These are phyloP conservation scores for Pythium chondricola DNA, from an alignment of 352 stramenopile species.

Conservation along the genomic window DNA sequence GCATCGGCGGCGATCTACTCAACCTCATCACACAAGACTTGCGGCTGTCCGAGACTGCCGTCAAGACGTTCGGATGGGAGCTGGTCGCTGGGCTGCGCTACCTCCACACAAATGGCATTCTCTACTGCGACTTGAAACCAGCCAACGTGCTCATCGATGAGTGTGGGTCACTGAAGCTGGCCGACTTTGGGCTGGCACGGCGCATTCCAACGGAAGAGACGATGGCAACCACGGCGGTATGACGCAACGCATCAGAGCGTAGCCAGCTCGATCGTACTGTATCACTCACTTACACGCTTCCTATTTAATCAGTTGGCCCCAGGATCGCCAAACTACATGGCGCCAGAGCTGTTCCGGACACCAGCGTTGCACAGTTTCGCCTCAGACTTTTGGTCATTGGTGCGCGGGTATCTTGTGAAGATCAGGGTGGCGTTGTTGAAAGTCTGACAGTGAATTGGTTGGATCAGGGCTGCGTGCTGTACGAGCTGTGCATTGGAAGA, in stretches of 20 bases:
- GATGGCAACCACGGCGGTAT: conserved; percentile 25
- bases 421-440: background rate
- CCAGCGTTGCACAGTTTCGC: conserved; percentile 83
- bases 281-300: no score
- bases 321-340: conserved; percentile 90
- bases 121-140: conserved; percentile 91
- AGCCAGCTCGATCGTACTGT: no score
- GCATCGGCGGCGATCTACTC: conserved; percentile 87
- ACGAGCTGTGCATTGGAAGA: conserved; percentile 56
- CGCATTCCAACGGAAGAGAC: conserved; percentile 66
- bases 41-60: conserved; percentile 65
- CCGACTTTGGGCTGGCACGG: conserved; percentile 85
- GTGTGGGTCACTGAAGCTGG: conserved; percentile 88
- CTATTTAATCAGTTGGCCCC: conserved; percentile 45
- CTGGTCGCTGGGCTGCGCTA: conserved; percentile 82
- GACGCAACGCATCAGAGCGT: no score
- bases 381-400: conserved; percentile 71
- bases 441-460: background rate
- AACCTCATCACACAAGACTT: conserved; percentile 89
- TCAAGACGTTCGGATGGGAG: conserved; percentile 72
- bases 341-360: conserved; percentile 87
- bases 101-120: conserved; percentile 80
- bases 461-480: conserved; percentile 71
- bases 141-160: conserved; percentile 91
- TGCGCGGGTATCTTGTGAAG: background rate